Evolutionary conservation across 495 filamentous ascomycete species (phyloP).

Genomic region (Penicillium diatomitis): DNA sequence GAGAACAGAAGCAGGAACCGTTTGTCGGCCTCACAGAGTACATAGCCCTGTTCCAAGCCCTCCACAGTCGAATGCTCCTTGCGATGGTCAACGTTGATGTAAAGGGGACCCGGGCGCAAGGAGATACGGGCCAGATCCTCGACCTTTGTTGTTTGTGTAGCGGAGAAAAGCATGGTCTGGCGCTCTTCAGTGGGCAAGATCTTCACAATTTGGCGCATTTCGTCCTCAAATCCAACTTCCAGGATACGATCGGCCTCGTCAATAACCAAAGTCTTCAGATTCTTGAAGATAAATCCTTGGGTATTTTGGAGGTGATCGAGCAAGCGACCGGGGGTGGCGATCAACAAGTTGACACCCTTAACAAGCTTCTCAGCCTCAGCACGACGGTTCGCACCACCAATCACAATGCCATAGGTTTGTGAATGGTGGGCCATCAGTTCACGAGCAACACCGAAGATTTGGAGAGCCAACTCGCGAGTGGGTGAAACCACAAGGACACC

Average conservation of each 20-base stretch:
- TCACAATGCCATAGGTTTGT: constrained; percentile 92
- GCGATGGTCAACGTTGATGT: constrained; percentile 83
- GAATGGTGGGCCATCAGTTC: constrained; percentile 83
- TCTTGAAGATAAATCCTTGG: constrained; percentile 86
- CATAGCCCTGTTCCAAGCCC: constrained; percentile 90
- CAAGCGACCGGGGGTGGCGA: constrained; percentile 87
- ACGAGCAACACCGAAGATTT: constrained; percentile 92
- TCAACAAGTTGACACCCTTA: constrained; percentile 89
- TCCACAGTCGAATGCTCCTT: constrained; percentile 82
- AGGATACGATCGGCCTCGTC: constrained; percentile 89
- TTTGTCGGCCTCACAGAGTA: constrained; percentile 85
- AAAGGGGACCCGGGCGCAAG: constrained; percentile 80
- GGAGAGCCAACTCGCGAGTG: constrained; percentile 76
- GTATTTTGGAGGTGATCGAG: constrained; percentile 95
- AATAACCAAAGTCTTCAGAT: constrained; percentile 78
- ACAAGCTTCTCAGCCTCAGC: constrained; percentile 89
- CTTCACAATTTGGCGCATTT: constrained; percentile 95
- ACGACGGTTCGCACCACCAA: constrained; percentile 85
- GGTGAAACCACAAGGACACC: constrained; percentile 70
- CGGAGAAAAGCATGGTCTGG: constrained; percentile 95
- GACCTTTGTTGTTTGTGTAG: constrained; percentile 97
- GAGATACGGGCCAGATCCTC: constrained; percentile 94
- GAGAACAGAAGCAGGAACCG: constrained; percentile 92
- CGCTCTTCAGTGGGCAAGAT: constrained; percentile 82
- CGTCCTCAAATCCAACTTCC: constrained; percentile 96